phyloP scores from a whole-genome alignment of 768 basidiomycete genomes.

The Coprinopsis cinerea region DNA sequence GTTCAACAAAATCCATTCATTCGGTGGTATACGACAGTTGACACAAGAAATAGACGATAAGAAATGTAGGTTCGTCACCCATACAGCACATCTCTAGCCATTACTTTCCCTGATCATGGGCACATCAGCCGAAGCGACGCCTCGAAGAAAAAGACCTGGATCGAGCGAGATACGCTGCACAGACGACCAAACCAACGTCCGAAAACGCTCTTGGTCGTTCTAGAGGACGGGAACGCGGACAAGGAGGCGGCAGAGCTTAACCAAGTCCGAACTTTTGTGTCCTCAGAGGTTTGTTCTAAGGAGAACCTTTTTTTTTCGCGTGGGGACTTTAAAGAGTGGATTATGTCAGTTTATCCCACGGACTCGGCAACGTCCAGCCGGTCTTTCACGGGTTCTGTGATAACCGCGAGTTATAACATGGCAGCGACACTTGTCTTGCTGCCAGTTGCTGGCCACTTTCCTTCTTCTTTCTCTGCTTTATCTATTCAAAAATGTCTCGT shows the following conservation, averaged over 20 bases:
- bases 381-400: neutral
- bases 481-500: slow-evolving; percentile 35
- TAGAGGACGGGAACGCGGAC: slow-evolving; percentile 95
- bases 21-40: neutral
- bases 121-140: slow-evolving; percentile 5
- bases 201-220: slow-evolving; percentile 36
- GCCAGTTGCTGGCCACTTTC: neutral
- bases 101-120: neutral
- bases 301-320: slow-evolving; percentile 16
- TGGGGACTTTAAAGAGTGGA: slow-evolving; percentile 21
- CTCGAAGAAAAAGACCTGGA: slow-evolving; percentile 2
- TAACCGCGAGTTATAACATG: neutral
- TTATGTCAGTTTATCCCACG: slow-evolving; percentile 42
- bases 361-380: slow-evolving; percentile 13
- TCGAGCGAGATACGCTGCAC: neutral
- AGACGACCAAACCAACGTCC: slow-evolving; percentile 1
- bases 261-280: slow-evolving; percentile 94
- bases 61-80: neutral
- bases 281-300: slow-evolving; percentile 69
- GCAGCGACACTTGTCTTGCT: neutral
- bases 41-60: neutral
- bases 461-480: neutral
- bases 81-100: neutral
- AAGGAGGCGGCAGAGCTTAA: slow-evolving; percentile 75
- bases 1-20: neutral